A percentile compares a stretch with the other conserved stretches of the same genome.
These are phyloP conservation scores for Phaeosphaeriaceae sp. DNA, from an alignment of 2,329 filamentous ascomycete species.

Conservation along the genomic window DNA sequence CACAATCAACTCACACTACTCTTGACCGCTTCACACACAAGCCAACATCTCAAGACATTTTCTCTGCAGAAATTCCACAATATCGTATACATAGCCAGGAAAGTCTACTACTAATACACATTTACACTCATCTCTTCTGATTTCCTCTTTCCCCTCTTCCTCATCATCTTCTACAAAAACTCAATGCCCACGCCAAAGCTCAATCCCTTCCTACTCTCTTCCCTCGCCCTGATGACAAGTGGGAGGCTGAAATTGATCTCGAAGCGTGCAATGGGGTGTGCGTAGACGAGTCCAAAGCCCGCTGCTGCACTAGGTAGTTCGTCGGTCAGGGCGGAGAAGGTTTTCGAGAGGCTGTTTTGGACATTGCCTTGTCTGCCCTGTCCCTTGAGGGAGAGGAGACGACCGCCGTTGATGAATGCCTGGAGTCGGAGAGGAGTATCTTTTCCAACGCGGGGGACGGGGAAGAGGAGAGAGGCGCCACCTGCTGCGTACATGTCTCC, in stretches of 20 bases:
- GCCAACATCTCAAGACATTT: neutral
- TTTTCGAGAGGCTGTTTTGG: constrained; percentile 63
- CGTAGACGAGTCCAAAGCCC: constrained; percentile 91
- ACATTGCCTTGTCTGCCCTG: constrained; percentile 58
- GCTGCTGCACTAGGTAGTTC: constrained; percentile 86
- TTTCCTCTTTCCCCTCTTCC: neutral
- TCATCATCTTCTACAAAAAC: constrained; percentile 71
- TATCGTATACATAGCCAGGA: neutral
- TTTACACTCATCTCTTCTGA: constrained; percentile 18
- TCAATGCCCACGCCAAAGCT: constrained; percentile 97
- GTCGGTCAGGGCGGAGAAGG: constrained; percentile 74
- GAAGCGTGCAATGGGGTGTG: constrained; percentile 90
- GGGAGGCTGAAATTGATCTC: constrained; percentile 96
- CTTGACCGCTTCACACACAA: no score
- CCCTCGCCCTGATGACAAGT: constrained; percentile 79
- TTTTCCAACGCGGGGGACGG: constrained; percentile 80
- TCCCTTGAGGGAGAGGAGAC: constrained; percentile 77
- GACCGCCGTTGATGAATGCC: constrained; percentile 88
- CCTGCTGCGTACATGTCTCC: constrained; percentile 92
- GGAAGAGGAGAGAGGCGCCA: constrained; percentile 84
- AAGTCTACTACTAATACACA: constrained; percentile 24
- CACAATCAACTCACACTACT: no score
- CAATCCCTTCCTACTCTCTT: constrained; percentile 88
- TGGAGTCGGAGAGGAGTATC: constrained; percentile 89
- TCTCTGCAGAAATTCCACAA: neutral